Evolutionary conservation across 371 early-diverging fungal genomes (phyloP).

Genomic region (Coemansia sp.): DNA sequence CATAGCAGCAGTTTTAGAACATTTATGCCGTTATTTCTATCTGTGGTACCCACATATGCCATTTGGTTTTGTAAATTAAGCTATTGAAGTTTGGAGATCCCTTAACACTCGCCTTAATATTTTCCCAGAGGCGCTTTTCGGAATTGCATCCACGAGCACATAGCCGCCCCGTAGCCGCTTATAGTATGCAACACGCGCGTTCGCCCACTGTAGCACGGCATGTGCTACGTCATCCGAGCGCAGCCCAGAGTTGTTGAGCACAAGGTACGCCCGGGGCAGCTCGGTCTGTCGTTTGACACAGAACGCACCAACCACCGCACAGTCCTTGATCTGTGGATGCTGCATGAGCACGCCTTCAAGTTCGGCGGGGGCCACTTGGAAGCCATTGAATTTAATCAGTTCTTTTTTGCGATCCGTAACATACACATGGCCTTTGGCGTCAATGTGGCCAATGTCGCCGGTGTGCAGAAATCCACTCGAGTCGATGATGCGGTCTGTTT

Average conservation of each 20-base stretch:
- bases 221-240: not conserved
- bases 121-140: constrained; percentile 79
- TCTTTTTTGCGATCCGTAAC: constrained; percentile 74
- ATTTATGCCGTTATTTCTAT: not conserved
- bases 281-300: constrained; percentile 69
- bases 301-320: constrained; percentile 69
- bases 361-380: constrained; percentile 76
- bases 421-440: constrained; percentile 60
- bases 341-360: constrained; percentile 76
- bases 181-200: constrained; percentile 64
- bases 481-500: constrained; percentile 67
- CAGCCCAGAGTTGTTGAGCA: constrained; percentile 51
- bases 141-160: constrained; percentile 67
- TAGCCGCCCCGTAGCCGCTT: constrained; percentile 81
- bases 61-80: not conserved
- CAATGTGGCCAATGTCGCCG: constrained; percentile 69
- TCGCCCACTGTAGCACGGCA: constrained; percentile 60
- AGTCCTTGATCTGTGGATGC: constrained; percentile 69
- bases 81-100: not conserved
- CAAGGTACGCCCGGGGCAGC: constrained; percentile 76
- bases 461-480: constrained; percentile 75
- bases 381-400: constrained; percentile 75
- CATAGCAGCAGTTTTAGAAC: not conserved
- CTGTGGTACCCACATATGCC: not conserved
- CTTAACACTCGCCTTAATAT: constrained; percentile 60